Percentiles rank a stretch among this genome's conserved stretches.
phyloP scores from a whole-genome alignment of 139 green algal genomes.

The Limnomonas spitsbergensis region DNA sequence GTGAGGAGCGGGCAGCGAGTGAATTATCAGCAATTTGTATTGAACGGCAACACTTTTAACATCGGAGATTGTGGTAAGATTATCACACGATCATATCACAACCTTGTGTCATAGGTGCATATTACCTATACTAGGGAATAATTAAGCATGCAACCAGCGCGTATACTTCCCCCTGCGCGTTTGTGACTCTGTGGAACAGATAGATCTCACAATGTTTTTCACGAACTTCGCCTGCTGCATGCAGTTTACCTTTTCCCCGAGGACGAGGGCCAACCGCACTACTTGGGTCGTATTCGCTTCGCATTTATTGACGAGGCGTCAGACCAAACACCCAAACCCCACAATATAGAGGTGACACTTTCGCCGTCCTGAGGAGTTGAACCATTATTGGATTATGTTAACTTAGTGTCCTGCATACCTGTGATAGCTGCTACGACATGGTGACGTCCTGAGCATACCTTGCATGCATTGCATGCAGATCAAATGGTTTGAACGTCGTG shows the following conservation, averaged over 20 bases:
- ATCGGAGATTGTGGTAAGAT: conserved; percentile 16
- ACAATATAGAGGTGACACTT: conserved; percentile 62
- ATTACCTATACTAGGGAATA: too few species aligned
- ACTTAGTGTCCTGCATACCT: too few species aligned
- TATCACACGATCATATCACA: background rate
- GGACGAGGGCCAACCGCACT: conserved; percentile 44
- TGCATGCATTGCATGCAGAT: too few species aligned
- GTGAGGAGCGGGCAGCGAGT: background rate
- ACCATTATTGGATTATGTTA: too few species aligned
- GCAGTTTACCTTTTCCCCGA: conserved; percentile 54
- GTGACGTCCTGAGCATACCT: too few species aligned
- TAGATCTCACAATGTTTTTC: too few species aligned
- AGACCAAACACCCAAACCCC: conserved; percentile 21
- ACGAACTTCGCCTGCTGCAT: background rate
- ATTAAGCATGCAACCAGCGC: too few species aligned
- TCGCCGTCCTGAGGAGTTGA: too few species aligned
- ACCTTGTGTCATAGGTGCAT: too few species aligned
- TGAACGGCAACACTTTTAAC: conserved; percentile 17
- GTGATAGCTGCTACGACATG: background rate
- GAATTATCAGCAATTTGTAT: conserved; percentile 16
- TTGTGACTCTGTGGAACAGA: too few species aligned
- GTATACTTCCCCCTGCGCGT: too few species aligned
- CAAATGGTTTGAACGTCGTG: conserved; percentile 45
- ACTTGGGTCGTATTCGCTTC: conserved; percentile 43
- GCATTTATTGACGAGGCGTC: conserved; percentile 42